Evolutionary conservation across 768 basidiomycete genomes (phyloP).

Genomic region (Suillus clintonianus): DNA sequence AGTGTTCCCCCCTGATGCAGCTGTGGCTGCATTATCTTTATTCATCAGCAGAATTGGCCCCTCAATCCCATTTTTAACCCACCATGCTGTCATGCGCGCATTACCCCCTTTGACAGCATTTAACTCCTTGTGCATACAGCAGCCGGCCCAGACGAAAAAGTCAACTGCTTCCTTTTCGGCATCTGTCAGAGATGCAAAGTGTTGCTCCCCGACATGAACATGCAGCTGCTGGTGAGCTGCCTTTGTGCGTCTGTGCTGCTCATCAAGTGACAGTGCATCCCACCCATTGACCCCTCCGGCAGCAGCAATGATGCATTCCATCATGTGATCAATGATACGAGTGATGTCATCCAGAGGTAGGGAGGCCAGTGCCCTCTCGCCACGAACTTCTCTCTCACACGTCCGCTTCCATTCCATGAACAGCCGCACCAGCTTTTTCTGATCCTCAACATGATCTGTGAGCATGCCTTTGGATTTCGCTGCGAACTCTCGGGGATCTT

Average conservation of each 20-base stretch:
- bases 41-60: slow-evolving; percentile 30
- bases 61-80: slow-evolving; percentile 13
- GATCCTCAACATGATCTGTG: slow-evolving; percentile 33
- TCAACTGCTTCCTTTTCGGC: slow-evolving; percentile 10
- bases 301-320: background rate
- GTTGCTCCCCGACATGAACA: slow-evolving; percentile 14
- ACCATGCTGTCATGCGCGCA: slow-evolving; percentile 17
- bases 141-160: slow-evolving; percentile 35
- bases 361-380: background rate
- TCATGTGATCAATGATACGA: background rate
- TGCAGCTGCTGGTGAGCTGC: slow-evolving; percentile 17
- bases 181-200: slow-evolving; percentile 13
- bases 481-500: slow-evolving; percentile 13
- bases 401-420: slow-evolving; percentile 10
- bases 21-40: slow-evolving; percentile 25
- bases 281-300: slow-evolving; percentile 29
- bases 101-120: slow-evolving; percentile 32
- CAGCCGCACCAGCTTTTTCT: slow-evolving; percentile 23
- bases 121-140: slow-evolving; percentile 36
- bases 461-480: slow-evolving; percentile 19
- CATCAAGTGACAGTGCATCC: slow-evolving; percentile 19
- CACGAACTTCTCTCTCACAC: slow-evolving; percentile 1
- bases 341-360: background rate
- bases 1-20: slow-evolving; percentile 1
- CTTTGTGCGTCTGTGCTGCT: slow-evolving; percentile 18